Conservation (phyloP, 108 stramenopile species). For the Cylindrotheca closterium region DNA sequence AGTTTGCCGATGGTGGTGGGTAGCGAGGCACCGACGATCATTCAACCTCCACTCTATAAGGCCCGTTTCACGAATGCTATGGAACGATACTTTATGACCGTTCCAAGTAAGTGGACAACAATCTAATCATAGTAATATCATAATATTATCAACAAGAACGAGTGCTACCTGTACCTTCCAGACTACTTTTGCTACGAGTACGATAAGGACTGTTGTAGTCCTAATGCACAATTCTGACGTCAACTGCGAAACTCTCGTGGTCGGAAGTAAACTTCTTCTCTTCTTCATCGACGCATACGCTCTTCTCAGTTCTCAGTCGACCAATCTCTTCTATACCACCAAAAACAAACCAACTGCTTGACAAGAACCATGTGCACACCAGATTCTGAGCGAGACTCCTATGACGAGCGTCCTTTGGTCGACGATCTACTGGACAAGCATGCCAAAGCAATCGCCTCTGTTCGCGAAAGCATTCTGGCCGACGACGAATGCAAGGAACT, state of each 20-base stretch:
- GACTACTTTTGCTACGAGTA: too few species aligned
- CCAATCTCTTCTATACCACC: too few species aligned
- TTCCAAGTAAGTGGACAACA: slow-evolving; percentile 95
- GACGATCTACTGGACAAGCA: slow-evolving; percentile 21
- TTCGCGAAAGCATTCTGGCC: slow-evolving; percentile 2
- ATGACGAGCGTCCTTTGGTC: slow-evolving; percentile 10
- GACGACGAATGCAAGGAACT: not conserved
- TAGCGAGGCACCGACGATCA: slow-evolving; percentile 95
- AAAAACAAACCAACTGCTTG: too few species aligned
- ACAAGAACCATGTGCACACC: not conserved
- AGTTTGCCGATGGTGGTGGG: slow-evolving; percentile 96
- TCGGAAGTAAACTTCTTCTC: too few species aligned
- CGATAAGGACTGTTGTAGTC: too few species aligned
- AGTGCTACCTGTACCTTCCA: too few species aligned
- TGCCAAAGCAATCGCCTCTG: slow-evolving; percentile 7
- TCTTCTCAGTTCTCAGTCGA: too few species aligned
- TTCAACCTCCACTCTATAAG: slow-evolving; percentile 95
- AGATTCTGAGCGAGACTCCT: not conserved
- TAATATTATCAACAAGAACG: too few species aligned
- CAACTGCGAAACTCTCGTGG: too few species aligned
- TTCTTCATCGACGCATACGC: too few species aligned
- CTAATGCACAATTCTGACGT: too few species aligned
- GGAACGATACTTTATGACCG: slow-evolving; percentile 97
- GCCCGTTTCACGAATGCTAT: slow-evolving; percentile 93
- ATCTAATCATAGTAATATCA: too few species aligned